Conservation (phyloP, 495 filamentous ascomycete species). For the Penicillium soppii region DNA sequence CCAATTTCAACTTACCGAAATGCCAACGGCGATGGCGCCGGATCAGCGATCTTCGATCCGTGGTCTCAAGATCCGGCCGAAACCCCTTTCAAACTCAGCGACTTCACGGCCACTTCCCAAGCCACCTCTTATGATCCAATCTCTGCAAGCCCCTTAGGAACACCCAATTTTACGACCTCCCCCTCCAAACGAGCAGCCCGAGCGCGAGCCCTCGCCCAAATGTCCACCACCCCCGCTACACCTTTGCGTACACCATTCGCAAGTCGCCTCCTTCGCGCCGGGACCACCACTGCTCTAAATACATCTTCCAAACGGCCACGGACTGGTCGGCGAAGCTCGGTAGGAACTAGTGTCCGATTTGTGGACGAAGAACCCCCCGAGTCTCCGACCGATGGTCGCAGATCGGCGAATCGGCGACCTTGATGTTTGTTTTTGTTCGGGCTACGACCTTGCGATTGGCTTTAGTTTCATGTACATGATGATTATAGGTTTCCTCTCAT, state of each 20-base stretch:
- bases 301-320: conserved; percentile 30
- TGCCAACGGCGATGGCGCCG: conserved; percentile 24
- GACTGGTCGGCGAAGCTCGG: conserved; percentile 33
- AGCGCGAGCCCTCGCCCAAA: conserved; percentile 48
- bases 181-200: conserved; percentile 58
- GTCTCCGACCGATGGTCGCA: conserved; percentile 42
- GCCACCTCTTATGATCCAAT: conserved; percentile 27
- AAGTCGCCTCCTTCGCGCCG: conserved; percentile 42
- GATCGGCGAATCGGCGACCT: conserved; percentile 37
- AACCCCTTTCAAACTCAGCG: conserved; percentile 48
- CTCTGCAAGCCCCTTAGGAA: conserved; percentile 44
- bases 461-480: conserved; percentile 14
- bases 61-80: conserved; percentile 41
- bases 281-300: conserved; percentile 20
- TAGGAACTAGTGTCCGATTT: conserved; percentile 44
- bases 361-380: conserved; percentile 44
- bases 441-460: conserved; percentile 9
- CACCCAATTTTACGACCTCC: conserved; percentile 54
- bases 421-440: conserved; percentile 15
- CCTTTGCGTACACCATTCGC: conserved; percentile 47
- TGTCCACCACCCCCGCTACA: conserved; percentile 53
- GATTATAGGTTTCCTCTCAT: conserved; percentile 12
- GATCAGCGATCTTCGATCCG: conserved; percentile 41
- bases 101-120: conserved; percentile 31
- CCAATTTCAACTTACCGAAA: conserved; percentile 27